Conservation (phyloP, 2,329 filamentous ascomycete genomes). For the Ceratocystis eucalypticola region DNA sequence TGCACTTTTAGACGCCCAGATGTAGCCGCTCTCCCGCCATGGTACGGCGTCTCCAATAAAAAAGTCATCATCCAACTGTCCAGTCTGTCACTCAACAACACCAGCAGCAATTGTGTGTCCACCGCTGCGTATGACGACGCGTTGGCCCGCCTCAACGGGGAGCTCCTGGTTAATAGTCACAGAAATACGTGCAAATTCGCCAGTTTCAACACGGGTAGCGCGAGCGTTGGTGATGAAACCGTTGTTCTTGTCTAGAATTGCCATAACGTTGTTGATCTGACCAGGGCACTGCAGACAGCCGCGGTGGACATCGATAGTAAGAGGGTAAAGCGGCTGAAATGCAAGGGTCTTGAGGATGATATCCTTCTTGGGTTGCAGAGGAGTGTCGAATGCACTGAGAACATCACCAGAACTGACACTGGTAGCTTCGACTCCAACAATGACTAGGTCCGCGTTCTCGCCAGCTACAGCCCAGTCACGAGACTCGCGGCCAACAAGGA, state of each 20-base stretch:
- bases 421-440: constrained; percentile 70
- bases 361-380: constrained; percentile 55
- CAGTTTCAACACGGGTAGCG: constrained; percentile 71
- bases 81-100: constrained; percentile 50
- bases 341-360: constrained; percentile 78
- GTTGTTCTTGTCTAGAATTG: constrained; percentile 63
- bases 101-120: constrained; percentile 83
- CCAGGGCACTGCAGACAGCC: constrained; percentile 71
- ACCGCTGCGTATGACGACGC: constrained; percentile 66
- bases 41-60: background rate
- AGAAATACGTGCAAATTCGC: constrained; percentile 59
- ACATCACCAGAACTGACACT: constrained; percentile 78
- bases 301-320: constrained; percentile 76
- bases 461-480: constrained; percentile 87
- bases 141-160: constrained; percentile 65
- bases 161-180: constrained; percentile 62
- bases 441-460: constrained; percentile 72
- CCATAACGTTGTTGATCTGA: constrained; percentile 56
- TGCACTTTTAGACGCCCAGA: background rate
- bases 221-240: constrained; percentile 69
- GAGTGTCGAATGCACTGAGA: constrained; percentile 54
- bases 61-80: background rate
- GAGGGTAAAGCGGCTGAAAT: constrained; percentile 79
- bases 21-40: background rate
- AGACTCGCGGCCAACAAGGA: constrained; percentile 60